These are phyloP conservation scores for Verbascum thapsus DNA, from an alignment of 257 asterid genomes.

Conservation along the genomic window DNA sequence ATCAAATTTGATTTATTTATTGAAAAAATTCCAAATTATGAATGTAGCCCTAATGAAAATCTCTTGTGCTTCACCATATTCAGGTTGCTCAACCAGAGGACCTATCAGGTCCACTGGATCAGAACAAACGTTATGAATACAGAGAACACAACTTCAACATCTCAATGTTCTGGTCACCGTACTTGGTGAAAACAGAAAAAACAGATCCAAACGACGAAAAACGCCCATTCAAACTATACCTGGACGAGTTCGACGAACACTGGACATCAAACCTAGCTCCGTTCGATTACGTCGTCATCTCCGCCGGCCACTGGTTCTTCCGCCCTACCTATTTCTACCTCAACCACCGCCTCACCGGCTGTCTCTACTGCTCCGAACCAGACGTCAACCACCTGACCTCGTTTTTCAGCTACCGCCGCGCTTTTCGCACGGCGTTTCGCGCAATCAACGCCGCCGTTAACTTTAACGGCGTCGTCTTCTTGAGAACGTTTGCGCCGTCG, in stretches of 20 bases:
- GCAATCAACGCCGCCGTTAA: conserved; percentile 43
- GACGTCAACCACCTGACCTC: conserved; percentile 51
- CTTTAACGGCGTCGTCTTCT: conserved; percentile 52
- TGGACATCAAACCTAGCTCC: conserved; percentile 51
- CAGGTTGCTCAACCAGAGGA: conserved; percentile 66
- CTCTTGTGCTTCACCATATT: not conserved
- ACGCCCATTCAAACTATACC: conserved; percentile 61
- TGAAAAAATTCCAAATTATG: too few species aligned
- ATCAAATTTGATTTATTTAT: too few species aligned
- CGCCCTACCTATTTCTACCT: conserved; percentile 77
- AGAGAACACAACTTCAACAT: conserved; percentile 67
- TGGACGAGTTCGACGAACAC: conserved; percentile 67
- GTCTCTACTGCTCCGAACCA: conserved; percentile 70
- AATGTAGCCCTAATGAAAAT: too few species aligned
- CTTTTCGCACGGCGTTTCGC: conserved; percentile 72
- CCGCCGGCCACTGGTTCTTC: conserved; percentile 95
- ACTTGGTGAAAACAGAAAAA: conserved; percentile 49
- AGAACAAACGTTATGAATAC: conserved; percentile 68
- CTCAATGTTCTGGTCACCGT: conserved; percentile 85
- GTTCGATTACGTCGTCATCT: conserved; percentile 71
- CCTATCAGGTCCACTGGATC: conserved; percentile 44
- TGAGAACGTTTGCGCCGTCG: conserved; percentile 80
- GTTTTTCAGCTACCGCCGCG: conserved; percentile 73
- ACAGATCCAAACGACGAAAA: conserved; percentile 52
- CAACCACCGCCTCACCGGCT: conserved; percentile 51